These are phyloP conservation scores for Combretum micranthum DNA, from an alignment of 345 rosid species.

Conservation along the genomic window DNA sequence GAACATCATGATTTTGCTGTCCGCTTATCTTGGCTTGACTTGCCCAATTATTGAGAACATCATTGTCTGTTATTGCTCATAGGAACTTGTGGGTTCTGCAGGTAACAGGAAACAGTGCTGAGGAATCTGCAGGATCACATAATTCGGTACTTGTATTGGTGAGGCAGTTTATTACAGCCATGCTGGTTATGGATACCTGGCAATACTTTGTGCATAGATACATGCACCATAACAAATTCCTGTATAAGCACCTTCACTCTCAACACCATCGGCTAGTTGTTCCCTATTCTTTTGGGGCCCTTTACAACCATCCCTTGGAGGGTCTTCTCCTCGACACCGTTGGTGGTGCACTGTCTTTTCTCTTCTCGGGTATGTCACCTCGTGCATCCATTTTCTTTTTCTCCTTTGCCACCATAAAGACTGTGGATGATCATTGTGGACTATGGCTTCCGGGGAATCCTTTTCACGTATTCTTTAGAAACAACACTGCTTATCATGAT, in stretches of 20 bases:
- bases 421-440: slow-evolving; percentile 84
- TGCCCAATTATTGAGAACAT: too few relatives aligned
- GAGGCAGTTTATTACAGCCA: slow-evolving; percentile 63
- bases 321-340: slow-evolving; percentile 73
- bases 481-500: slow-evolving; percentile 83
- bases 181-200: slow-evolving; percentile 78
- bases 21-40: too few relatives aligned
- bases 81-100: slow-evolving; percentile 15
- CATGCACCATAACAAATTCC: slow-evolving; percentile 79
- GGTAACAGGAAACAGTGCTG: slow-evolving; percentile 62
- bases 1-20: too few relatives aligned
- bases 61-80: not conserved
- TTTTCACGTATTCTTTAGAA: slow-evolving; percentile 60
- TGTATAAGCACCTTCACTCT: slow-evolving; percentile 74
- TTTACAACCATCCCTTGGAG: slow-evolving; percentile 75
- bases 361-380: slow-evolving; percentile 80
- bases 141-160: slow-evolving; percentile 44
- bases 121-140: slow-evolving; percentile 19
- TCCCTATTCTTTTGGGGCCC: slow-evolving; percentile 83
- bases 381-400: slow-evolving; percentile 75
- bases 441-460: slow-evolving; percentile 78
- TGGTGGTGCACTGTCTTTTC: slow-evolving; percentile 76
- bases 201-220: slow-evolving; percentile 82
- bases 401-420: slow-evolving; percentile 85
- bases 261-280: slow-evolving; percentile 78